Evolutionary conservation across 257 asterid species (phyloP).

Genomic region (Solanum gracilifrons): DNA sequence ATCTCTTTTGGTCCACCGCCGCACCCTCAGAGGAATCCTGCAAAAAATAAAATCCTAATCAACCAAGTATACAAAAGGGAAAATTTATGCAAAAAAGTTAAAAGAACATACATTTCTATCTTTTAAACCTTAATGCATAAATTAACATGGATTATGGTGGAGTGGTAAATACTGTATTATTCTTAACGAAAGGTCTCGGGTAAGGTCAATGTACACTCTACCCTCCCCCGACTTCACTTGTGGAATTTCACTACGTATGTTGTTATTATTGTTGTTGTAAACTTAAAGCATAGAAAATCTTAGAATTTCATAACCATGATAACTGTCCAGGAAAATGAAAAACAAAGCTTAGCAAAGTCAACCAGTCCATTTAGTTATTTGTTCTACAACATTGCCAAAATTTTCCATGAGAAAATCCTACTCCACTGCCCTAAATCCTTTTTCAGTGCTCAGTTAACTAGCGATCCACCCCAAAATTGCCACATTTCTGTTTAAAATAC

Average conservation of each 20-base stretch:
- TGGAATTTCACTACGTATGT: not conserved
- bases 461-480: not conserved
- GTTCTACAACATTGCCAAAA: not conserved
- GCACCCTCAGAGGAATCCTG: conserved; percentile 46
- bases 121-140: not conserved
- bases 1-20: conserved; percentile 50
- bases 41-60: not conserved
- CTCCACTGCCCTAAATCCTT: not conserved
- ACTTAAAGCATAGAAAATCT: not conserved
- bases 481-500: not conserved
- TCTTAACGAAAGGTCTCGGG: not conserved
- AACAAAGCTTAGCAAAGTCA: not conserved
- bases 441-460: not conserved
- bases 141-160: not conserved
- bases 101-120: not conserved
- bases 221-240: not conserved
- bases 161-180: not conserved
- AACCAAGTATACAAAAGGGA: not conserved
- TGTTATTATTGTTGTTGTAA: not conserved
- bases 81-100: not conserved
- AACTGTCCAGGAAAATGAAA: not conserved
- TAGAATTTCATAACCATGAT: not conserved
- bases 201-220: not conserved
- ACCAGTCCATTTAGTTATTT: not conserved
- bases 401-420: not conserved